Evolutionary conservation across 148 eudicot species (phyloP).

Genomic region (Rhododendron simsii): DNA sequence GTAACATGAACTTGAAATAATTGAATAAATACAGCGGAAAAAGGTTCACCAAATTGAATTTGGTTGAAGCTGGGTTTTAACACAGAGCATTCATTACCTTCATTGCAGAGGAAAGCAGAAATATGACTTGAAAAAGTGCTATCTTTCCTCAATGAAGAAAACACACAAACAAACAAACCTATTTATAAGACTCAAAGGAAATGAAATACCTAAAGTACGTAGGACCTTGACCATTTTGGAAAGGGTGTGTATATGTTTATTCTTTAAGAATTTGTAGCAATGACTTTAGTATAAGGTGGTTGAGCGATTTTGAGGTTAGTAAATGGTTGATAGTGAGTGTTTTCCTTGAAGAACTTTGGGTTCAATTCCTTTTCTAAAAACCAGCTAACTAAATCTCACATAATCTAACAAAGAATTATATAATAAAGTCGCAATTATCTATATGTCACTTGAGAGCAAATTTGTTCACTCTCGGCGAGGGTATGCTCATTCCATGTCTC

Average conservation of each 20-base stretch:
- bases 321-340: neutral
- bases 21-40: neutral
- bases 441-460: neutral
- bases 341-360: neutral
- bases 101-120: neutral
- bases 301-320: neutral
- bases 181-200: neutral
- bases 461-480: no score
- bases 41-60: neutral
- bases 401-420: neutral
- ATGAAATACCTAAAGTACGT: neutral
- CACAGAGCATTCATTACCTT: neutral
- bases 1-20: neutral
- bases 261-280: no score
- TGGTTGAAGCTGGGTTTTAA: neutral
- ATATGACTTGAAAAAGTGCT: neutral
- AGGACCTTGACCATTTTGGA: neutral
- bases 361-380: neutral
- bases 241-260: neutral
- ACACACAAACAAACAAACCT: neutral
- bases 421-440: no score
- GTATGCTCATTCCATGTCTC: no score
- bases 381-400: neutral
- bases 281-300: neutral
- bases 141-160: neutral